Conservation (phyloP, 2,329 filamentous ascomycete species). For the Periconia sp. region DNA sequence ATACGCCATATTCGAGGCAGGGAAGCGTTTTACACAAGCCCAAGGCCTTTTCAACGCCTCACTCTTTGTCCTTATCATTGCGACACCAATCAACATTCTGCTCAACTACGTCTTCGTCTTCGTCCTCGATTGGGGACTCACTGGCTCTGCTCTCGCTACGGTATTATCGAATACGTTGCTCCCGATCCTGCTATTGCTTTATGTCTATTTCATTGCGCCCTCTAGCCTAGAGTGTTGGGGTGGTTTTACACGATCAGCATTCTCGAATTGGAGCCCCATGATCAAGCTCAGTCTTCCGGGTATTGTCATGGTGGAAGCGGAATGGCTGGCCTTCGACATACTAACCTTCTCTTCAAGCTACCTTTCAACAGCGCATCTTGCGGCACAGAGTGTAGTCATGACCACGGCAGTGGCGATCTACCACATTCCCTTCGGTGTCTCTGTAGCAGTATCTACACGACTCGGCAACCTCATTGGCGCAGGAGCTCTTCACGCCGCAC, state of each 20-base stretch:
- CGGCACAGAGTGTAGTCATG: conserved; percentile 68
- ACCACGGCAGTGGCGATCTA: conserved; percentile 44
- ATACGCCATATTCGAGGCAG: conserved; percentile 61
- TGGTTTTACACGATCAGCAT: conserved; percentile 71
- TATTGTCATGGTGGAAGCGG: conserved; percentile 88
- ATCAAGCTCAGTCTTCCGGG: conserved; percentile 86
- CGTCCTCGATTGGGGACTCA: conserved; percentile 52
- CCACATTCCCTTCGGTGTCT: conserved; percentile 46
- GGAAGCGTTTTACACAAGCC: conserved; percentile 62
- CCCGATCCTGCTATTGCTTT: conserved; percentile 55
- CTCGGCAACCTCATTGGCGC: conserved; percentile 49
- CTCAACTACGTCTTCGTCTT: conserved; percentile 59
- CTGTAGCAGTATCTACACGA: conserved; percentile 46
- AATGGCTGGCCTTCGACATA: conserved; percentile 47
- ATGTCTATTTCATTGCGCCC: conserved; percentile 50
- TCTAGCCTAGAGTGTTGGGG: conserved; percentile 66
- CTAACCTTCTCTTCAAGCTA: conserved; percentile 77
- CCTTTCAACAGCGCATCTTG: conserved; percentile 79
- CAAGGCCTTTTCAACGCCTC: conserved; percentile 61
- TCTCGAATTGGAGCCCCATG: conserved; percentile 83
- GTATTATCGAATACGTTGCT: conserved; percentile 58
- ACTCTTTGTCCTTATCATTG: conserved; percentile 55
- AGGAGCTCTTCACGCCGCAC: conserved; percentile 39
- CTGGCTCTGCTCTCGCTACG: conserved; percentile 58
- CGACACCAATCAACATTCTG: conserved; percentile 56